Conservation (phyloP, 2,329 filamentous ascomycete species). For the Ascomycota sp. region DNA sequence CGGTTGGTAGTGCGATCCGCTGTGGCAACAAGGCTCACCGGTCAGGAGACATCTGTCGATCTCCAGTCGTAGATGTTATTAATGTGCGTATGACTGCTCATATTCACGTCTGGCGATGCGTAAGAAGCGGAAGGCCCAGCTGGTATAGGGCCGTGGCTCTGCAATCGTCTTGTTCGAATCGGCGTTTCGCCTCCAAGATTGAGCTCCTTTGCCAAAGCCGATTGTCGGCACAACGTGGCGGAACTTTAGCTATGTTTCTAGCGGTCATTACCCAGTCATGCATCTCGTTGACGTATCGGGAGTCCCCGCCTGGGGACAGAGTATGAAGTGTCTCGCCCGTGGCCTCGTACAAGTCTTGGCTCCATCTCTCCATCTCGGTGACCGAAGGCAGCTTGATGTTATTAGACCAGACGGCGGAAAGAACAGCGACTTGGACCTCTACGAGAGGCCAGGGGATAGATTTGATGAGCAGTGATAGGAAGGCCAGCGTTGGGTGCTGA, state of each 20-base stretch:
- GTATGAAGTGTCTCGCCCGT: constrained; percentile 11
- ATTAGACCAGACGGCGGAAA: constrained; percentile 58
- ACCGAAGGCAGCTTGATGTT: constrained; percentile 38
- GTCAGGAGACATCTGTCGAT: too few relatives aligned
- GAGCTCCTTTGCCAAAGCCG: constrained; percentile 49
- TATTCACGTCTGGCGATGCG: constrained; percentile 1
- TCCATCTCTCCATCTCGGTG: constrained; percentile 48
- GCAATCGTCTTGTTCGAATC: constrained; percentile 44
- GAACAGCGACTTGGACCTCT: constrained; percentile 56
- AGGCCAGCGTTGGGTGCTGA: constrained; percentile 53
- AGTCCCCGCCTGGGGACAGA: constrained; percentile 25
- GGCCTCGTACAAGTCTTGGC: constrained; percentile 32
- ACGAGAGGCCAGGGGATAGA: constrained; percentile 73
- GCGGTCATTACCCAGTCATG: constrained; percentile 36
- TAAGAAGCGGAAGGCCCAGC: constrained; percentile 42
- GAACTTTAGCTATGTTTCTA: constrained; percentile 35
- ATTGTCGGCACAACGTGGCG: constrained; percentile 48
- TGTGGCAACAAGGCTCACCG: too few relatives aligned
- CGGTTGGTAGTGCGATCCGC: too few relatives aligned
- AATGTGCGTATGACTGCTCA: not conserved
- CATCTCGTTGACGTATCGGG: constrained; percentile 44
- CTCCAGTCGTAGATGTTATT: too few relatives aligned
- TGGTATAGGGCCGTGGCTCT: constrained; percentile 43
- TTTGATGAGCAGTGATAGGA: constrained; percentile 53
- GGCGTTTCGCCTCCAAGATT: constrained; percentile 46